Evolutionary conservation across 1,284 basidiomycete genomes (phyloP).

Genomic region (Salmacisia buchloeana): DNA sequence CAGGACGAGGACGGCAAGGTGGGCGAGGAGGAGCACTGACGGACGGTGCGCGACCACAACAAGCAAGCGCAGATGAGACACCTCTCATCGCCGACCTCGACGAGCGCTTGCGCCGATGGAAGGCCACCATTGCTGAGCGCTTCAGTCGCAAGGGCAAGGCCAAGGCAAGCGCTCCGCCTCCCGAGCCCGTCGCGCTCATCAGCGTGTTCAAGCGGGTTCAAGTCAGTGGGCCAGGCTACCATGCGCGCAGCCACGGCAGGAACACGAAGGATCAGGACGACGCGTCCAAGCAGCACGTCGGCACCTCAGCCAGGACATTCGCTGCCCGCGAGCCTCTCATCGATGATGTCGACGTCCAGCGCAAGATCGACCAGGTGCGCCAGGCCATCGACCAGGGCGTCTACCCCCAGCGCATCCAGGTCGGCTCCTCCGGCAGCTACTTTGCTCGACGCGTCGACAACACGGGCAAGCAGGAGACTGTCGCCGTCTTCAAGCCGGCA

Average conservation of each 20-base stretch:
- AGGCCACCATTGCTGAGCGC: background rate
- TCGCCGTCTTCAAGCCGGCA: constrained; percentile 47
- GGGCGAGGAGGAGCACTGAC: background rate
- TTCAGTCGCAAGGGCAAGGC: constrained; percentile 7
- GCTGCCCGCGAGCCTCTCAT: background rate
- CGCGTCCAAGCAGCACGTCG: background rate
- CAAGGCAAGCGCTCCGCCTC: background rate
- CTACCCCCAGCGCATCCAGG: constrained; percentile 46
- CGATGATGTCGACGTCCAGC: constrained; percentile 17
- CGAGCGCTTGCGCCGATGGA: background rate
- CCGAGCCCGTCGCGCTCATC: background rate
- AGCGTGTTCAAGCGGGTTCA: background rate
- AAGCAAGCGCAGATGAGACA: background rate
- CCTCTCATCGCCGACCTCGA: background rate
- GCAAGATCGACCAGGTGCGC: constrained; percentile 29
- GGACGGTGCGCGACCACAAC: too few species aligned
- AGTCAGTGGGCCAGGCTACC: constrained; percentile 2
- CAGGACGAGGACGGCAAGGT: background rate
- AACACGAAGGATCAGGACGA: background rate
- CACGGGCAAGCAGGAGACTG: constrained; percentile 13
- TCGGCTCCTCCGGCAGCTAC: constrained; percentile 45
- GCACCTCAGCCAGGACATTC: too few species aligned
- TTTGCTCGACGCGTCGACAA: constrained; percentile 20
- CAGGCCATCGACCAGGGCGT: constrained; percentile 36
- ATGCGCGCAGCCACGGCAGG: background rate